A percentile compares a stretch with the other conserved stretches of the same genome.
phyloP scores from a whole-genome alignment of 345 rosid species.

The Gynandropsis gynandra region DNA sequence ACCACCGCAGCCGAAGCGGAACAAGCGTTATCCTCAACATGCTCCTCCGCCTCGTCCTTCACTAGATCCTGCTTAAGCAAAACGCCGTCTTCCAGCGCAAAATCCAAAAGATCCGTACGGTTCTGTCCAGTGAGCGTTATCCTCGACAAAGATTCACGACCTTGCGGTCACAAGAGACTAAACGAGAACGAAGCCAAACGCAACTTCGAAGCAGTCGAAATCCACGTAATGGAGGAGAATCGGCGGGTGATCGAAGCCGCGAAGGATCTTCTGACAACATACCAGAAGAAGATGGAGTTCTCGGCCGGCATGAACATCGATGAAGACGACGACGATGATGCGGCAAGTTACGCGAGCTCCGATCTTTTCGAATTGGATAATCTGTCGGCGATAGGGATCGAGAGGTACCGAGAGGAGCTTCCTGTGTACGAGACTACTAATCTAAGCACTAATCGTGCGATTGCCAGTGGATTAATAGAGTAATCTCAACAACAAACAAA shows the following conservation, averaged over 20 bases:
- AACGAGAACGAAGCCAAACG: background rate
- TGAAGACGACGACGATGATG: slow-evolving; percentile 46
- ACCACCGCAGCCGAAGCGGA: slow-evolving; percentile 17
- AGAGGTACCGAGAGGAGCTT: slow-evolving; percentile 70
- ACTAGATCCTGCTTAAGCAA: slow-evolving; percentile 84
- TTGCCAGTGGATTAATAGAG: slow-evolving; percentile 56
- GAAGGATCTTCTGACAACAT: slow-evolving; percentile 51
- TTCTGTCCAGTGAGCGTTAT: slow-evolving; percentile 72
- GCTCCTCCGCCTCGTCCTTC: slow-evolving; percentile 79
- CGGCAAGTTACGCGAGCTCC: slow-evolving; percentile 81
- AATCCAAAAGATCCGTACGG: slow-evolving; percentile 58
- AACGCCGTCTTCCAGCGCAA: slow-evolving; percentile 36
- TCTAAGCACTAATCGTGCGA: slow-evolving; percentile 63
- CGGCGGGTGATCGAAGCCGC: slow-evolving; percentile 64
- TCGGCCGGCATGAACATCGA: slow-evolving; percentile 10
- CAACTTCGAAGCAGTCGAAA: slow-evolving; percentile 13
- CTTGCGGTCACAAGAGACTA: slow-evolving; percentile 38
- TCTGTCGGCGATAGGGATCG: slow-evolving; percentile 65
- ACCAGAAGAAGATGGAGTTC: slow-evolving; percentile 40
- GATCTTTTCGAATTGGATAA: slow-evolving; percentile 90
- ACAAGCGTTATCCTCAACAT: slow-evolving; percentile 32
- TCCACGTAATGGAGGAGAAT: slow-evolving; percentile 34
- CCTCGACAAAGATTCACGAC: slow-evolving; percentile 62
- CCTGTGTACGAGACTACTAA: slow-evolving; percentile 93
- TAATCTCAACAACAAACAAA: too few species aligned